Evolutionary conservation across 2,329 filamentous ascomycete species (phyloP), one percentile per base, ranked within the genome.

Genomic region (Exutisphaerella laricina): DNA sequence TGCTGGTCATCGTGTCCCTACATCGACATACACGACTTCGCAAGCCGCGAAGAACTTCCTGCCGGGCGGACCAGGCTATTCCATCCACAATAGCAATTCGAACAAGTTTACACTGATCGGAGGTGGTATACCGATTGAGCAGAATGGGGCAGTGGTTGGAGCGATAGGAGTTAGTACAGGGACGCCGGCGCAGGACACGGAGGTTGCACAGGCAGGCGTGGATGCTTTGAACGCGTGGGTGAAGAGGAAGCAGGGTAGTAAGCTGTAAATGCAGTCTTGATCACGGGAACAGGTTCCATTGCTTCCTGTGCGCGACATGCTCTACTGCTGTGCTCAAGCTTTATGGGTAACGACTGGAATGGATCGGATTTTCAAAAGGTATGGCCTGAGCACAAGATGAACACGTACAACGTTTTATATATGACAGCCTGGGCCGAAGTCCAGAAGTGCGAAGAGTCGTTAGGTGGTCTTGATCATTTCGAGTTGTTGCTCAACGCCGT

Each of bases 131-230:
- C 74, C 74, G 3, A 70, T 78, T 50, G 51, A 66, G 26, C 64
- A 71, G 28, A 67, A 70, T 38, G 73, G 73, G 2, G 60, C 65
- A 25, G 69, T 76, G 4, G 65, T 78, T 2, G 75, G 75, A 0
- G 75, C 73, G 2, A 66, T 78, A 44, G 75, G 74, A 0, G 74
- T 74, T 43, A 73, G 69, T 52, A 77, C 74, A 8, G 75, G 75
- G 16, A 74, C 70, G 39, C 74, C 74, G 36, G 65, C 64, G 40
- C 72, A 78, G 58, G 75, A 78, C 61, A 67, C 71, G 42, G 69
- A 75, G 56, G 71, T 75, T 52, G 73, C 74, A 38, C 65, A 62
- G 54, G 71, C 67, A 3, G 75, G 74, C 1, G 69, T 75, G 12
- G 71, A 74, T 48, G 75, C 72, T 21, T 58, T 77, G 13, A 54